These are phyloP conservation scores for Melaleuca quinquenervia DNA, from an alignment of 345 rosid genomes.

Conservation along the genomic window DNA sequence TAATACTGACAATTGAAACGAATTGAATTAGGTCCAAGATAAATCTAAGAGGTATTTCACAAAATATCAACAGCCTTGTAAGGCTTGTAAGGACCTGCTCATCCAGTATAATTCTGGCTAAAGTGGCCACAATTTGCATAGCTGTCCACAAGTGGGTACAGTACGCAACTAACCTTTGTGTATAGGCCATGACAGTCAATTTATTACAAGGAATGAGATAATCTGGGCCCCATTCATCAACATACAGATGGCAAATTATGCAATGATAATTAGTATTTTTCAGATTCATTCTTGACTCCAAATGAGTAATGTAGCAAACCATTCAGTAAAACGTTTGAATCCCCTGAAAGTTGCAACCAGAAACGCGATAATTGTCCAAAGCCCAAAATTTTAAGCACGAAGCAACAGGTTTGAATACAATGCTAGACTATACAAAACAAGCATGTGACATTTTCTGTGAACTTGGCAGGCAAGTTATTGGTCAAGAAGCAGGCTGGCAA, in stretches of 20 bases:
- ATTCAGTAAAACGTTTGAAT: neutral
- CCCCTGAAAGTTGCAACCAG: neutral
- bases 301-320: neutral
- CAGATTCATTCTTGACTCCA: neutral
- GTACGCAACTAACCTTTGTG: neutral
- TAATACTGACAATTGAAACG: neutral
- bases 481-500: neutral
- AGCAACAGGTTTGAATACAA: neutral
- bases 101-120: neutral
- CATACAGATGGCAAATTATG: neutral
- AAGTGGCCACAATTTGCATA: neutral
- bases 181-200: neutral
- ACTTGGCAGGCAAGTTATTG: neutral
- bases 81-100: neutral
- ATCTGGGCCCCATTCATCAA: neutral
- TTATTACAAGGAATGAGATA: neutral
- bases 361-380: neutral
- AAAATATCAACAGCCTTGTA: neutral
- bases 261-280: neutral
- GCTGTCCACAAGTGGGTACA: neutral
- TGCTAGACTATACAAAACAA: neutral
- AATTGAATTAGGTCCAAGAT: neutral
- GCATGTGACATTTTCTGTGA: neutral
- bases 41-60: neutral
- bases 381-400: neutral